A percentile compares a stretch with the other conserved stretches of the same genome.
Evolutionary conservation across 2,329 filamentous ascomycete species (phyloP).

Genomic region (Graphilbum ipis-grandicollis): DNA sequence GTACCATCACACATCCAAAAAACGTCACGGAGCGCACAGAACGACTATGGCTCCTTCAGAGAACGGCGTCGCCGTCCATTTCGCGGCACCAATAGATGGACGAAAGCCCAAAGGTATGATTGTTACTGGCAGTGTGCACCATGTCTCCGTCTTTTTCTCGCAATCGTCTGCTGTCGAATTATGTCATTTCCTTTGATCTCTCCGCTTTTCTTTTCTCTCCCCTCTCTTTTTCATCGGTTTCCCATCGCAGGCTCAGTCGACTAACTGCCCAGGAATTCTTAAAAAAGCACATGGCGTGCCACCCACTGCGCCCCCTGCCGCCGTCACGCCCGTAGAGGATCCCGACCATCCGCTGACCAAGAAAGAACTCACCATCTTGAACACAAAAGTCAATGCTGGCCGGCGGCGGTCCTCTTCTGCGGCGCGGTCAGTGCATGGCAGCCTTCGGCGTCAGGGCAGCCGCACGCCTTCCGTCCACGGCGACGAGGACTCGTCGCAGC

Average conservation of each 20-base stretch:
- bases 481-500: slow-evolving; percentile 38
- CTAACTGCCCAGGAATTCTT: background rate
- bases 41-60: too few species aligned
- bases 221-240: too few species aligned
- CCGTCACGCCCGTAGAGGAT: background rate
- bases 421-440: slow-evolving; percentile 41
- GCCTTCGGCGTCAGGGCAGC: slow-evolving; percentile 48
- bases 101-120: background rate
- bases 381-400: slow-evolving; percentile 88
- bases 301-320: background rate
- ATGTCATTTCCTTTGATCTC: too few species aligned
- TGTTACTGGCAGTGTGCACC: background rate
- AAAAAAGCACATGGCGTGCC: background rate
- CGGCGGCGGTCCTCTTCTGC: slow-evolving; percentile 69
- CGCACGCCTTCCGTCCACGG: slow-evolving; percentile 26
- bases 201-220: too few species aligned
- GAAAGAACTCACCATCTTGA: slow-evolving; percentile 83
- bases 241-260: too few species aligned
- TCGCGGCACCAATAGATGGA: background rate
- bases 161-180: background rate
- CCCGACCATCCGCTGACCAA: slow-evolving; percentile 39
- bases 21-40: too few species aligned
- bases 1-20: too few species aligned
- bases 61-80: background rate
- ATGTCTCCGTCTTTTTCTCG: background rate